phyloP scores from a whole-genome alignment of 805 yeast species.

The Helenozyma baotianmanensis region DNA sequence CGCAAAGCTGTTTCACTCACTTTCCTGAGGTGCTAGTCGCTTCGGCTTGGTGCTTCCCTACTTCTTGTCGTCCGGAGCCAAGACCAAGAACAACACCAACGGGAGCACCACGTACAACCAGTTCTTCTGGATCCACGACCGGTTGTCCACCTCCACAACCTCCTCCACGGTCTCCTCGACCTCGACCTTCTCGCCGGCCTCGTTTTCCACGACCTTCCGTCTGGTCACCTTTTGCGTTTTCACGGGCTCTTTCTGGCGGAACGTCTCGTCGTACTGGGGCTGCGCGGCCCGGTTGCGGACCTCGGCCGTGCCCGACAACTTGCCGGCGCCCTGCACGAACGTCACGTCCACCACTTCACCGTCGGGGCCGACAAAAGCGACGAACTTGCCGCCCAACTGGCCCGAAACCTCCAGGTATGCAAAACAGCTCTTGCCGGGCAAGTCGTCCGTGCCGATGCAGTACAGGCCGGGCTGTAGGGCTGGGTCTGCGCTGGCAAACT shows the following conservation, averaged over 20 bases:
- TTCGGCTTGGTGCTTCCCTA: no score
- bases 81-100: constrained; percentile 29
- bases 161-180: constrained; percentile 19
- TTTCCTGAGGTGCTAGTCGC: no score
- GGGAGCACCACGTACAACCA: constrained; percentile 61
- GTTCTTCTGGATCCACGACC: constrained; percentile 54
- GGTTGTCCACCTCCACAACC: constrained; percentile 23
- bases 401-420: constrained; percentile 11
- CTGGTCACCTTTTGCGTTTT: constrained; percentile 15
- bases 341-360: constrained; percentile 2
- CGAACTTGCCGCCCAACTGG: constrained; percentile 9
- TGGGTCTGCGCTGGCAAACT: constrained; percentile 7
- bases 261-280: constrained; percentile 19
- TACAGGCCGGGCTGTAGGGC: constrained; percentile 10
- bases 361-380: constrained; percentile 2
- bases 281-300: constrained; percentile 8
- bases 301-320: no score
- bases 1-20: no score
- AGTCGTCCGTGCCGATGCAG: constrained; percentile 31
- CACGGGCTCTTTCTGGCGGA: no score
- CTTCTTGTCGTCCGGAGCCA: constrained; percentile 24
- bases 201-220: constrained; percentile 15
- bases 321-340: constrained; percentile 1
- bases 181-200: constrained; percentile 21
- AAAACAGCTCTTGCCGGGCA: constrained; percentile 30